phyloP scores from a whole-genome alignment of 768 basidiomycete species.

The Suillus clintonianus region DNA sequence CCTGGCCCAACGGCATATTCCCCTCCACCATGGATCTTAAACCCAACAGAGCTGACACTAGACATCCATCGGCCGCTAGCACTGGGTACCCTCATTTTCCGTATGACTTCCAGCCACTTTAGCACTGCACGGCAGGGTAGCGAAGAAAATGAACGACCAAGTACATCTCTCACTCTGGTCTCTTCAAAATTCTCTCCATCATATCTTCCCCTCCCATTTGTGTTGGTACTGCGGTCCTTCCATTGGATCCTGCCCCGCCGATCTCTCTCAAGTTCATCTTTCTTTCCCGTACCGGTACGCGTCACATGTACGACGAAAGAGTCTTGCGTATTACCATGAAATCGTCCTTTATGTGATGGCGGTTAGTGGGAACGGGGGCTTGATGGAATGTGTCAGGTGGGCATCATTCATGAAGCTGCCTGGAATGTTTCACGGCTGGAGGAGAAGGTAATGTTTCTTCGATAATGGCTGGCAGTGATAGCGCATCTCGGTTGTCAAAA shows the following conservation, averaged over 20 bases:
- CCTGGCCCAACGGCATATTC: background rate
- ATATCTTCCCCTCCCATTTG: background rate
- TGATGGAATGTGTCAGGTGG: conserved; percentile 21
- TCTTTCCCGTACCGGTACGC: conserved; percentile 12
- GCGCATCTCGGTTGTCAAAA: background rate
- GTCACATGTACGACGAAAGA: conserved; percentile 9
- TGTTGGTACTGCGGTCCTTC: background rate
- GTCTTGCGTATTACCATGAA: conserved; percentile 7
- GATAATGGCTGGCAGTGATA: background rate
- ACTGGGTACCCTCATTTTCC: background rate
- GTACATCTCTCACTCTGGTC: background rate
- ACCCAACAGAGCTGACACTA: background rate
- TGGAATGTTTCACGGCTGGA: conserved; percentile 9
- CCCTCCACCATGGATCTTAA: background rate
- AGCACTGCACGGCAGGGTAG: background rate
- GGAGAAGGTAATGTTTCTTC: background rate
- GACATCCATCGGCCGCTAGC: background rate
- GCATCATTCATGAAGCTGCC: conserved; percentile 18
- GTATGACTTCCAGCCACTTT: background rate
- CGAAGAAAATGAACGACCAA: background rate
- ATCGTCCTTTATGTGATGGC: conserved; percentile 24
- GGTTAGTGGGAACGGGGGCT: conserved; percentile 7
- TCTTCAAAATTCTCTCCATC: background rate
- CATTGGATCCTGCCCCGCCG: background rate
- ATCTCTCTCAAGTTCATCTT: conserved; percentile 19